Percentiles rank a stretch among this genome's conserved stretches.
phyloP scores from a whole-genome alignment of 2,329 filamentous ascomycete species.

The Dothistroma pini region DNA sequence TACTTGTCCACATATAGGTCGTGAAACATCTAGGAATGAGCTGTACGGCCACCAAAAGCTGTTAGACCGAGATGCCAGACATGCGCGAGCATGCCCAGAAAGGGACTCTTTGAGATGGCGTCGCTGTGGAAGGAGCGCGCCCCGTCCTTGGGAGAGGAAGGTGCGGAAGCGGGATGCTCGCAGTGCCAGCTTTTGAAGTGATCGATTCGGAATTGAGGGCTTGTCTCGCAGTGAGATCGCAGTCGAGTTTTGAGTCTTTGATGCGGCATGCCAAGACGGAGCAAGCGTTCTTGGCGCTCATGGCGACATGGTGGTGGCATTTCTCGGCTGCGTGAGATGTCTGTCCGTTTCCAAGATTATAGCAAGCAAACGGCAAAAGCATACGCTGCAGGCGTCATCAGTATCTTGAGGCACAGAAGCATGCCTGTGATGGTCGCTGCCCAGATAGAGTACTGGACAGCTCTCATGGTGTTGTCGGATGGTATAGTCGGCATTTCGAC shows the following conservation, averaged over 20 bases:
- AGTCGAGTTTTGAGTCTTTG: background rate
- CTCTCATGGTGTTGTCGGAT: slow-evolving; percentile 1
- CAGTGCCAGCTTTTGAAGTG: background rate
- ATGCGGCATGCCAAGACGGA: background rate
- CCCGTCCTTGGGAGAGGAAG: slow-evolving; percentile 3
- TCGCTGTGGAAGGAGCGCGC: slow-evolving; percentile 14
- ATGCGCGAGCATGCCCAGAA: slow-evolving; percentile 24
- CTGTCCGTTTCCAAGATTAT: no score
- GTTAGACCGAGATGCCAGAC: slow-evolving; percentile 27
- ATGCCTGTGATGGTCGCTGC: background rate
- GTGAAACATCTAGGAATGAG: slow-evolving; percentile 67
- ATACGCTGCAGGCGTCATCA: slow-evolving; percentile 1
- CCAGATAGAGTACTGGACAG: background rate
- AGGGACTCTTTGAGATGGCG: slow-evolving; percentile 4
- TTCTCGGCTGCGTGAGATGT: background rate
- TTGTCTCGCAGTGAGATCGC: no score
- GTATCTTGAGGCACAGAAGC: background rate
- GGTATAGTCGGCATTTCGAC: background rate
- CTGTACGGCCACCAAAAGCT: slow-evolving; percentile 54
- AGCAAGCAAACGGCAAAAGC: background rate
- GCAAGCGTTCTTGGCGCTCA: background rate
- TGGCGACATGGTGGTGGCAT: background rate
- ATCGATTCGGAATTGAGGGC: background rate
- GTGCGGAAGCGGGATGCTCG: background rate
- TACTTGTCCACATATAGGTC: slow-evolving; percentile 58